These are phyloP conservation scores for Astragalus membranaceus DNA, from an alignment of 306 rosid species.

Conservation along the genomic window DNA sequence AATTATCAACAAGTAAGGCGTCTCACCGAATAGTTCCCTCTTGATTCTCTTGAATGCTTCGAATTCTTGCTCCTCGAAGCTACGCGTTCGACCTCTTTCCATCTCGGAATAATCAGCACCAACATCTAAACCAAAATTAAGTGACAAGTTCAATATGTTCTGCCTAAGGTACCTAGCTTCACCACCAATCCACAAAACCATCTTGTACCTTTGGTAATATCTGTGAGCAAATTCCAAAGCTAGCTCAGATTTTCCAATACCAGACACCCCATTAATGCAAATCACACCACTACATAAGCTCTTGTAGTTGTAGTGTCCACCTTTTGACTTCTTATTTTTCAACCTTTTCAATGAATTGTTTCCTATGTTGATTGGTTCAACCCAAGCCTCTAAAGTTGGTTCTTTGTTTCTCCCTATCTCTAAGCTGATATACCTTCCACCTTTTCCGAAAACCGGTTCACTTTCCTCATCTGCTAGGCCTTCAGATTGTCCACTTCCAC, in stretches of 20 bases:
- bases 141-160: constrained; percentile 66
- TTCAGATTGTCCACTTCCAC: constrained; percentile 65
- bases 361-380: constrained; percentile 69
- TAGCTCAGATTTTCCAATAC: constrained; percentile 81
- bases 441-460: constrained; percentile 33
- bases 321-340: constrained; percentile 57
- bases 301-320: constrained; percentile 50
- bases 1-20: constrained; percentile 72
- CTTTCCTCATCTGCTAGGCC: constrained; percentile 83
- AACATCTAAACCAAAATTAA: constrained; percentile 61
- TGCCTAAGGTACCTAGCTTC: constrained; percentile 74
- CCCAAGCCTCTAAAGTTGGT: constrained; percentile 58
- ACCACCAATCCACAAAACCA: constrained; percentile 90
- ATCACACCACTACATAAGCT: constrained; percentile 51
- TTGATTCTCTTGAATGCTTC: constrained; percentile 85
- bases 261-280: constrained; percentile 74
- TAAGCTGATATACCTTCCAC: constrained; percentile 59
- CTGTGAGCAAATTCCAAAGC: constrained; percentile 72
- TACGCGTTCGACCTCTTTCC: constrained; percentile 64
- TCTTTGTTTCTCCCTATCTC: constrained; percentile 65
- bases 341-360: constrained; percentile 46
- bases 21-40: constrained; percentile 73
- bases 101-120: constrained; percentile 70
- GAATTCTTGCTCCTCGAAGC: constrained; percentile 86
- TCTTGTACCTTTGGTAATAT: constrained; percentile 65